Evolutionary conservation across 352 stramenopile species (phyloP).

Genomic region (Phytopythium delawarense): DNA sequence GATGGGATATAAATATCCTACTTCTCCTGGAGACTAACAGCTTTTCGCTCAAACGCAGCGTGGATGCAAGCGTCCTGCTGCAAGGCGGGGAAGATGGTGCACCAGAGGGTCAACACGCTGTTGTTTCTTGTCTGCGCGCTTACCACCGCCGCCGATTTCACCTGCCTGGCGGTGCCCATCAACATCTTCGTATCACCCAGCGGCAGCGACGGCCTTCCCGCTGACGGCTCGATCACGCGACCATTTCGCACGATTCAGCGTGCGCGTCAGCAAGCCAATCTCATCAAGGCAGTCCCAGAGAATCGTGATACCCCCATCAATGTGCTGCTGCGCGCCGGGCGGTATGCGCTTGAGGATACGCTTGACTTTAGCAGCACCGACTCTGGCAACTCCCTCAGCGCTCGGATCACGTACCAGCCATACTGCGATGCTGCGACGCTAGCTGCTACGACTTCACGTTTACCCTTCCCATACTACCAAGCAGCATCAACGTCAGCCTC

Average conservation of each 20-base stretch:
- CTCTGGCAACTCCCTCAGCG: constrained; percentile 21
- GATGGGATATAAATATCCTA: too few species aligned
- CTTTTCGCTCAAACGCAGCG: too few species aligned
- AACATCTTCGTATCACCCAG: constrained; percentile 48
- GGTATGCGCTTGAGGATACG: constrained; percentile 47
- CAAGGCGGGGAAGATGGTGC: background rate
- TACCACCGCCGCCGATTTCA: background rate
- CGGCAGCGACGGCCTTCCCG: constrained; percentile 36
- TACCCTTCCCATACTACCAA: constrained; percentile 43
- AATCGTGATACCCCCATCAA: constrained; percentile 38
- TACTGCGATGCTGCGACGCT: constrained; percentile 50
- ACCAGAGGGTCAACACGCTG: background rate
- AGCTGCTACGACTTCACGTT: constrained; percentile 22
- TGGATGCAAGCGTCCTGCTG: background rate
- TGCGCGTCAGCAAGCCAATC: constrained; percentile 34
- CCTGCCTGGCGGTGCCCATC: constrained; percentile 14
- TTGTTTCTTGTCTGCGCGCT: background rate
- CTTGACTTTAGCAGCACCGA: constrained; percentile 50
- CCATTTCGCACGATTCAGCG: constrained; percentile 54
- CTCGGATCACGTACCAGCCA: constrained; percentile 58
- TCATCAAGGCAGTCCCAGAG: constrained; percentile 15
- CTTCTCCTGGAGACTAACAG: too few species aligned
- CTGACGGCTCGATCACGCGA: constrained; percentile 34
- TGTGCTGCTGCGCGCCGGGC: constrained; percentile 49
- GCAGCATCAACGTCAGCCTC: background rate